A percentile compares a stretch with the other conserved stretches of the same genome.
Evolutionary conservation across 805 yeast genomes (phyloP).

Genomic region (Zygoascus biomembranicola): DNA sequence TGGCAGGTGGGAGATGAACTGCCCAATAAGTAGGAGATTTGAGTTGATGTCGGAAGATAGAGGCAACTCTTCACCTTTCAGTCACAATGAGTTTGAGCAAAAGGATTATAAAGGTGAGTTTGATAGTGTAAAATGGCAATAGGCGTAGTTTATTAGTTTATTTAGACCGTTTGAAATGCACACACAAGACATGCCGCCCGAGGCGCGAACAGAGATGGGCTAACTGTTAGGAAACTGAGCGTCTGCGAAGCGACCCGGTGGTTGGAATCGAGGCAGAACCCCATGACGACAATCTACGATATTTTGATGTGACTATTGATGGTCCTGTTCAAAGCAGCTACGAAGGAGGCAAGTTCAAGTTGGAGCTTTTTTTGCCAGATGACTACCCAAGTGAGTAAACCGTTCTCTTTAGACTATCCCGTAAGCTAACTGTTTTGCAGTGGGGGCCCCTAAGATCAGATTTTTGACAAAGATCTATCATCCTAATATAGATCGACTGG

Average conservation of each 20-base stretch:
- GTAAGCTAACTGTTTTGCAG: slow-evolving; percentile 12
- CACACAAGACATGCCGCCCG: not conserved
- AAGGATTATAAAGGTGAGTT: slow-evolving; percentile 75
- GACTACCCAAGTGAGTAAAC: slow-evolving; percentile 68
- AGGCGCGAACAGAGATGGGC: not conserved
- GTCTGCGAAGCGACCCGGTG: slow-evolving; percentile 87
- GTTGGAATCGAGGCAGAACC: slow-evolving; percentile 93
- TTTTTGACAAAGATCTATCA: slow-evolving; percentile 92
- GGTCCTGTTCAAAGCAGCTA: slow-evolving; percentile 92
- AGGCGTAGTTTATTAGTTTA: not conserved
- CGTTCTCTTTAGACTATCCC: no score
- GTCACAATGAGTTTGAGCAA: slow-evolving; percentile 30
- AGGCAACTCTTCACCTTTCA: not conserved
- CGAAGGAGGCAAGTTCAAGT: slow-evolving; percentile 64
- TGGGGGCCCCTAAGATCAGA: slow-evolving; percentile 95
- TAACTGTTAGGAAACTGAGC: slow-evolving; percentile 66
- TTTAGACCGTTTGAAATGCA: no score
- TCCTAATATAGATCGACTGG: slow-evolving; percentile 91
- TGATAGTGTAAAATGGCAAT: not conserved
- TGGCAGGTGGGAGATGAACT: not conserved
- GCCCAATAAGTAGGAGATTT: not conserved
- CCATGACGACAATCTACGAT: slow-evolving; percentile 87
- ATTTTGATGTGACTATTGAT: slow-evolving; percentile 83
- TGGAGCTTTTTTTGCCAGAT: slow-evolving; percentile 87
- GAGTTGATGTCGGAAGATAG: not conserved